These are phyloP conservation scores for Leishmania guyanensis DNA, from an alignment of 208 protist genomes.

Conservation along the genomic window DNA sequence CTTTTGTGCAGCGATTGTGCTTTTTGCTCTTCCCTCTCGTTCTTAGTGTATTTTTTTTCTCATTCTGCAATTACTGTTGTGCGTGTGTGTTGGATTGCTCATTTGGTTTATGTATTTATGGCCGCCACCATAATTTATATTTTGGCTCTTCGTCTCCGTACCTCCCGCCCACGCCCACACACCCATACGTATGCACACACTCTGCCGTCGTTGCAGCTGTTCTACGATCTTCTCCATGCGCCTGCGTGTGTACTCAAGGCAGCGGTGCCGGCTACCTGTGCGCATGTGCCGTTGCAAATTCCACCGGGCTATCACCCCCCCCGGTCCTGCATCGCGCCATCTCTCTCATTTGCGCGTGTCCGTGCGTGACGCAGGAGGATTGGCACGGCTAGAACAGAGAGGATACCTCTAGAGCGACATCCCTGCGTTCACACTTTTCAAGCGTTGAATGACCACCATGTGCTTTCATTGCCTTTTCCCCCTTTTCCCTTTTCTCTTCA, in stretches of 20 bases:
- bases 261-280: neutral
- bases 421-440: neutral
- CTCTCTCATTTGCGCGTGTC: neutral
- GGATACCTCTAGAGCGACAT: neutral
- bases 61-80: neutral
- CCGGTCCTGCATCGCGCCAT: neutral
- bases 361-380: neutral
- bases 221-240: neutral
- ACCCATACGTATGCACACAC: no score
- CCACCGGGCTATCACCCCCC: neutral
- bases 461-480: neutral
- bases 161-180: neutral
- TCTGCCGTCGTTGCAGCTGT: no score
- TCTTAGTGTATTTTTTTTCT: neutral
- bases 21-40: neutral
- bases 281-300: neutral
- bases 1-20: neutral
- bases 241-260: neutral
- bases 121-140: no score
- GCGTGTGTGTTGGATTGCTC: neutral
- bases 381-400: neutral
- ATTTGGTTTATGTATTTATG: neutral
- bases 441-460: neutral
- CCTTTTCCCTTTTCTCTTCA: neutral
- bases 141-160: neutral